These are phyloP conservation scores for Hansfordia pulvinata DNA, from an alignment of 2,329 filamentous ascomycete genomes.

Conservation along the genomic window DNA sequence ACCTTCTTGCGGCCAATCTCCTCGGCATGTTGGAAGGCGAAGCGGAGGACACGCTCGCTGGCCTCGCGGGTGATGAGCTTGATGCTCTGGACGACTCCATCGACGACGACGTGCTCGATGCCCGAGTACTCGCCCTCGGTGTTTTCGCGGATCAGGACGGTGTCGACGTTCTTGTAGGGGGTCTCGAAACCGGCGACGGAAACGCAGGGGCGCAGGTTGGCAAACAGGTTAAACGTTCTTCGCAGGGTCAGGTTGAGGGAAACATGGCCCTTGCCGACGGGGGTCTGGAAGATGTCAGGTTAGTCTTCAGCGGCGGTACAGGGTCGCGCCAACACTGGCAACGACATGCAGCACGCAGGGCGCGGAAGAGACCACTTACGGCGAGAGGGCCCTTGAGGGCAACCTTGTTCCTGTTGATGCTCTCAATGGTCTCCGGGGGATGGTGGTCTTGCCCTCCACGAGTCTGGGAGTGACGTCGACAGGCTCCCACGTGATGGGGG, in stretches of 20 bases:
- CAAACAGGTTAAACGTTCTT: slow-evolving; percentile 99
- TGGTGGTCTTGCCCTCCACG: slow-evolving; percentile 90
- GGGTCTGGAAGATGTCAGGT: slow-evolving; percentile 44
- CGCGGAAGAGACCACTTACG: slow-evolving; percentile 35
- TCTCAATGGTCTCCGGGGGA: slow-evolving; percentile 85
- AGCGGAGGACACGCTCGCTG: slow-evolving; percentile 88
- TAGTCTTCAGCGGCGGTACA: too few species aligned
- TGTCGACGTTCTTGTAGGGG: slow-evolving; percentile 93
- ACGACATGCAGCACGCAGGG: slow-evolving; percentile 1
- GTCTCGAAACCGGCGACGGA: slow-evolving; percentile 98
- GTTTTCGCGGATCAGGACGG: slow-evolving; percentile 97
- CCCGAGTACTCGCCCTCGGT: slow-evolving; percentile 99
- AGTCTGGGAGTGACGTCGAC: slow-evolving; percentile 90
- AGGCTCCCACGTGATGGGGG: slow-evolving; percentile 91
- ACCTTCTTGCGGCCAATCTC: slow-evolving; percentile 93
- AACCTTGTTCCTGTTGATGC: slow-evolving; percentile 90
- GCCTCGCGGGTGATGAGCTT: slow-evolving; percentile 97
- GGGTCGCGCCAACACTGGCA: background rate
- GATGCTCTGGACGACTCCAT: slow-evolving; percentile 97
- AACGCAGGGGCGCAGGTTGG: slow-evolving; percentile 95
- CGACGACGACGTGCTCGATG: slow-evolving; percentile 95
- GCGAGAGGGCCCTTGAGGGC: slow-evolving; percentile 96
- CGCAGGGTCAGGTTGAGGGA: slow-evolving; percentile 97
- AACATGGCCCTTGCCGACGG: slow-evolving; percentile 96
- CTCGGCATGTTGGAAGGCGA: slow-evolving; percentile 95